Conservation (phyloP, 1,284 basidiomycete genomes). For the Trichosporon sp. region DNA sequence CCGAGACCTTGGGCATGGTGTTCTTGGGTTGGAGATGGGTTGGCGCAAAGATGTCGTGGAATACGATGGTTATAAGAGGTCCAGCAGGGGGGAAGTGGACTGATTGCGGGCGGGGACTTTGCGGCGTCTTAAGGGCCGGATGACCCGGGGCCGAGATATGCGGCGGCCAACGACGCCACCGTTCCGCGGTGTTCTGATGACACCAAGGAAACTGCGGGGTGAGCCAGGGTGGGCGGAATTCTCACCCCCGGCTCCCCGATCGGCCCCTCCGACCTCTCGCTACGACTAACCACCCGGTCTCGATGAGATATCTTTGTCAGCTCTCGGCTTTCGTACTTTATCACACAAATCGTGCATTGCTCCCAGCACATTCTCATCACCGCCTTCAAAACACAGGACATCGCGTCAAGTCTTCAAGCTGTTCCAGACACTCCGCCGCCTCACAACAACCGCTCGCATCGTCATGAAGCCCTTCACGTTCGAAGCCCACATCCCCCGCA, state of each 20-base stretch:
- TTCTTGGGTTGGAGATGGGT: not conserved
- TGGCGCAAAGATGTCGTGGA: not conserved
- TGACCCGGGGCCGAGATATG: slow-evolving; percentile 9
- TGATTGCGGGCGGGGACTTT: slow-evolving; percentile 12
- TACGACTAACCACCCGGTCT: not conserved
- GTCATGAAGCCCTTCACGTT: slow-evolving; percentile 30
- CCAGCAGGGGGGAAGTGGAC: not conserved
- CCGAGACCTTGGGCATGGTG: slow-evolving; percentile 31
- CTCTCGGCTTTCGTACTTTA: not conserved
- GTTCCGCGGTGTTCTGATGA: not conserved
- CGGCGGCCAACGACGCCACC: slow-evolving; percentile 11
- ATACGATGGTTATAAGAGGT: slow-evolving; percentile 11
- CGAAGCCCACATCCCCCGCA: slow-evolving; percentile 53
- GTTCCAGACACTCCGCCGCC: not conserved
- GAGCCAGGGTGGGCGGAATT: not conserved
- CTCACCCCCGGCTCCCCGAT: not conserved
- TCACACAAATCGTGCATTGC: no score
- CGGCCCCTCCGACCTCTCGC: slow-evolving; percentile 10
- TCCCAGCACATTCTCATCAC: not conserved
- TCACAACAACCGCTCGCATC: slow-evolving; percentile 1
- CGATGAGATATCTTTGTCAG: slow-evolving; percentile 17
- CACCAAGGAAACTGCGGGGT: no score
- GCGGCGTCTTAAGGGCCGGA: not conserved
- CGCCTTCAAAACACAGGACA: not conserved
- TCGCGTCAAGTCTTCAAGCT: not conserved